A percentile compares a stretch with the other conserved stretches of the same genome.
Conservation (phyloP, 805 yeast species). For the Ogataea ganodermae region DNA sequence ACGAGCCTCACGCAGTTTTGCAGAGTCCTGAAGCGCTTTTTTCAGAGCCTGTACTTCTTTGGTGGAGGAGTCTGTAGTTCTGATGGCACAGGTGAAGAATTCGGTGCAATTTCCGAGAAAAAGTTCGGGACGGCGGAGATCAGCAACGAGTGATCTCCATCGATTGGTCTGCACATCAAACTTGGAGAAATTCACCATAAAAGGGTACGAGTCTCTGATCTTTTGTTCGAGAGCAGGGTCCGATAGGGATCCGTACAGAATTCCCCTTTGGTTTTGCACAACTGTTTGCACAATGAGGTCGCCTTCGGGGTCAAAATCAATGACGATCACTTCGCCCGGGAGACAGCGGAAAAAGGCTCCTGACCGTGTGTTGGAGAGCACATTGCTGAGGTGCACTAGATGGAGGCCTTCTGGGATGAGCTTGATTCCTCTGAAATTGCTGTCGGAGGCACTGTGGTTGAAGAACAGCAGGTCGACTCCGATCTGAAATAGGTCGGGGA, state of each 20-base stretch:
- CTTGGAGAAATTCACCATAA: conserved; percentile 27
- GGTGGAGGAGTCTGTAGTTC: conserved; percentile 50
- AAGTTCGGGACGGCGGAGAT: conserved; percentile 2
- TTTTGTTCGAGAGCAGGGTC: conserved; percentile 1
- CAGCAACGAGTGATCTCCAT: conserved; percentile 27
- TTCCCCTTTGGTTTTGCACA: conserved; percentile 5
- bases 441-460: conserved; percentile 6
- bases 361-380: conserved; percentile 37
- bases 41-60: conserved; percentile 48
- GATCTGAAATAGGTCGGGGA: conserved; percentile 19
- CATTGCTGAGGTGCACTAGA: conserved; percentile 52
- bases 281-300: conserved; percentile 14
- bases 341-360: conserved; percentile 42
- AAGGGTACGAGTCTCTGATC: conserved; percentile 14
- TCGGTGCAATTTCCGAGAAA: conserved; percentile 16
- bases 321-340: conserved; percentile 28
- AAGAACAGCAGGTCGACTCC: conserved; percentile 32
- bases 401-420: conserved; percentile 53
- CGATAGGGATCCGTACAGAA: conserved; percentile 4
- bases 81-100: conserved; percentile 31
- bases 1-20: conserved; percentile 21
- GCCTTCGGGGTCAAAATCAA: conserved; percentile 34
- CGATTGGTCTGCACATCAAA: conserved; percentile 27
- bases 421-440: conserved; percentile 48
- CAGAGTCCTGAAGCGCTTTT: conserved; percentile 36